Conservation (phyloP, 208 protist genomes). For the Ichthyophonus hoferi region DNA sequence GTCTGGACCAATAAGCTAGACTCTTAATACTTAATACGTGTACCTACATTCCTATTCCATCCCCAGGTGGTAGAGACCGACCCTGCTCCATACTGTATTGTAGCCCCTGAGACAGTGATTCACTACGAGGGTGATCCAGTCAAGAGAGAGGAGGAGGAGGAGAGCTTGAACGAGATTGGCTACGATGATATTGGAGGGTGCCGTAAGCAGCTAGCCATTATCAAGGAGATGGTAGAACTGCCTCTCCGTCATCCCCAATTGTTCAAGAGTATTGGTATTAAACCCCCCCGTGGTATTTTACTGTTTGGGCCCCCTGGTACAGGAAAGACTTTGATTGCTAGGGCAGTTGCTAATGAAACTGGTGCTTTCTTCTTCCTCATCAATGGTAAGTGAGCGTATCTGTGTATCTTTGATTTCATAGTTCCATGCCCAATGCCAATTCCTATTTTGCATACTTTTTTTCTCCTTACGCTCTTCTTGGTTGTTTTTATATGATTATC, state of each 20-base stretch:
- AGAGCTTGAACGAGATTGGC: conserved; percentile 60
- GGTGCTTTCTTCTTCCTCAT: conserved; percentile 99
- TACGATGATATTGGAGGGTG: conserved; percentile 99
- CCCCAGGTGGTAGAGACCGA: conserved; percentile 93
- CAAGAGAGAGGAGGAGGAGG: conserved; percentile 97
- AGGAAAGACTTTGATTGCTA: conserved; percentile 99
- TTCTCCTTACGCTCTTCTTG: no score
- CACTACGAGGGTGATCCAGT: conserved; percentile 99
- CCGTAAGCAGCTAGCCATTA: conserved; percentile 95
- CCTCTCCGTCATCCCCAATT: conserved; percentile 96
- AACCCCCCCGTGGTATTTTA: conserved; percentile 89
- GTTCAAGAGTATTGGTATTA: conserved; percentile 97
- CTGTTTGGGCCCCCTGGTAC: conserved; percentile 97
- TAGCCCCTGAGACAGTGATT: conserved; percentile 97
- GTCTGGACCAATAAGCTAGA: no score
- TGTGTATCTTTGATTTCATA: no score
- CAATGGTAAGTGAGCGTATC: conserved; percentile 78
- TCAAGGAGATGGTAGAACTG: conserved; percentile 98
- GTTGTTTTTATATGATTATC: no score
- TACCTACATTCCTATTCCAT: not conserved
- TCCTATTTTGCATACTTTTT: no score
- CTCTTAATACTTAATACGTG: no score
- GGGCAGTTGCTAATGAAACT: conserved; percentile 99
- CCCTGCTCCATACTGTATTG: conserved; percentile 93
- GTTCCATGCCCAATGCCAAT: no score